Conservation (phyloP, 805 yeast genomes). For the Groenewaldozyma tartarivorans region DNA sequence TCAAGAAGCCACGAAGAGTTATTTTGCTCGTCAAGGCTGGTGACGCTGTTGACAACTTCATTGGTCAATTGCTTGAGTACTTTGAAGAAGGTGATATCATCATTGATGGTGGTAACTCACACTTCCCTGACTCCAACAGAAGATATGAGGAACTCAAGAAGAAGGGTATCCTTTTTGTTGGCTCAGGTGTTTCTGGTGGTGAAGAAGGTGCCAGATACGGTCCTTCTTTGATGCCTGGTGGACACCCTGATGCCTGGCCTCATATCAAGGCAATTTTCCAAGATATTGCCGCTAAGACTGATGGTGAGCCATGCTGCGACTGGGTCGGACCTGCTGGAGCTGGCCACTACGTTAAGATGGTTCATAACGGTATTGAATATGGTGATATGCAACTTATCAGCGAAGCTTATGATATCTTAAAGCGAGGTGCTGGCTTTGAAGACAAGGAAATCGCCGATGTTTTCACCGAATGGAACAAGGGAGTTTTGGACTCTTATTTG, state of each 20-base stretch:
- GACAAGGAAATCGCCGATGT: conserved; percentile 92
- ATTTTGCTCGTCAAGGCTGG: conserved; percentile 95
- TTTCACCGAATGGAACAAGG: conserved; percentile 88
- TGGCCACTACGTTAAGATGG: conserved; percentile 99
- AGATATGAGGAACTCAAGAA: conserved; percentile 81
- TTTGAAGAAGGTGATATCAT: conserved; percentile 95
- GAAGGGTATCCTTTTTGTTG: conserved; percentile 87
- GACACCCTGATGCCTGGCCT: conserved; percentile 97
- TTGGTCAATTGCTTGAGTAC: conserved; percentile 77
- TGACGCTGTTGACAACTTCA: conserved; percentile 84
- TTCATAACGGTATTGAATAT: conserved; percentile 98
- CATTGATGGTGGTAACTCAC: conserved; percentile 99
- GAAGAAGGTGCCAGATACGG: conserved; percentile 99
- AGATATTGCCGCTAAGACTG: conserved; percentile 89
- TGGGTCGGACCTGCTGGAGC: conserved; percentile 99
- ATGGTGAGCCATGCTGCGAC: conserved; percentile 99
- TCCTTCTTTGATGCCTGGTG: conserved; percentile 99
- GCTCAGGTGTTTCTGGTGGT: conserved; percentile 99
- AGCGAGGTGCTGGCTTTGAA: conserved; percentile 83
- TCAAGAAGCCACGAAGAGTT: conserved; percentile 96
- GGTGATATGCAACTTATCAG: conserved; percentile 99
- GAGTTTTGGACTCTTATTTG: conserved; percentile 94
- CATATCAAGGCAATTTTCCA: conserved; percentile 95
- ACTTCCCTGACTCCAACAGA: conserved; percentile 97
- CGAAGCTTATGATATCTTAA: conserved; percentile 95